These are phyloP conservation scores for Naganishia friedmannii DNA, from an alignment of 768 basidiomycete genomes.

Conservation along the genomic window DNA sequence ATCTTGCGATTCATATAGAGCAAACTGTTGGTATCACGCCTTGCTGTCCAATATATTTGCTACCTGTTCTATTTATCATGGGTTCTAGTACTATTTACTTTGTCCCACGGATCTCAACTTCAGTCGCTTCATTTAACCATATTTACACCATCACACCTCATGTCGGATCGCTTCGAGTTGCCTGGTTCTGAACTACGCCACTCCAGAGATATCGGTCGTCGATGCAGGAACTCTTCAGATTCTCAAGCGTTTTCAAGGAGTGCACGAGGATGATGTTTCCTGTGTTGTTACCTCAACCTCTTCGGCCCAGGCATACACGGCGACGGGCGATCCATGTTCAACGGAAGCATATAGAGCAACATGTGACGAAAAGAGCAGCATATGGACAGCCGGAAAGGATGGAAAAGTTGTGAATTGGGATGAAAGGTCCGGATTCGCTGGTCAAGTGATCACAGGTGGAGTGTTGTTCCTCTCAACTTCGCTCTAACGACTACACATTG, in stretches of 20 bases:
- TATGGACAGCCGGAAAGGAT: conserved; percentile 47
- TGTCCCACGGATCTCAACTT: no score
- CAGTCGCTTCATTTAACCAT: no score
- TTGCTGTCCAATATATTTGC: no score
- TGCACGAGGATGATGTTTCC: conserved; percentile 39
- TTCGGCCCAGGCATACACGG: not conserved
- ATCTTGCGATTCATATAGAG: no score
- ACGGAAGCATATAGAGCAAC: conserved; percentile 21
- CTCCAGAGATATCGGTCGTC: conserved; percentile 39
- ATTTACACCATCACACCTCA: no score
- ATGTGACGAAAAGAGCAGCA: not conserved
- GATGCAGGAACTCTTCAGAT: conserved; percentile 43
- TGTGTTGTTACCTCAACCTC: conserved; percentile 21
- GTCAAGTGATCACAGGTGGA: conserved; percentile 43
- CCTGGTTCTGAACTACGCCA: conserved; percentile 45
- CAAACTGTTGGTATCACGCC: no score
- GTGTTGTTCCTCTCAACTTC: conserved; percentile 40
- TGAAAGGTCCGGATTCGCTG: conserved; percentile 41
- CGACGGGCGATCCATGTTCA: conserved; percentile 28
- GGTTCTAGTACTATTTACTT: no score
- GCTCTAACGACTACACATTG: conserved; percentile 31
- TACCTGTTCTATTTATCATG: no score
- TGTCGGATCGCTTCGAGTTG: no score
- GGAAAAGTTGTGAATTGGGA: conserved; percentile 43
- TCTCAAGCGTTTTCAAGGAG: conserved; percentile 37